These are phyloP conservation scores for Eucalyptus urophylla DNA, from an alignment of 345 rosid genomes.

Conservation along the genomic window DNA sequence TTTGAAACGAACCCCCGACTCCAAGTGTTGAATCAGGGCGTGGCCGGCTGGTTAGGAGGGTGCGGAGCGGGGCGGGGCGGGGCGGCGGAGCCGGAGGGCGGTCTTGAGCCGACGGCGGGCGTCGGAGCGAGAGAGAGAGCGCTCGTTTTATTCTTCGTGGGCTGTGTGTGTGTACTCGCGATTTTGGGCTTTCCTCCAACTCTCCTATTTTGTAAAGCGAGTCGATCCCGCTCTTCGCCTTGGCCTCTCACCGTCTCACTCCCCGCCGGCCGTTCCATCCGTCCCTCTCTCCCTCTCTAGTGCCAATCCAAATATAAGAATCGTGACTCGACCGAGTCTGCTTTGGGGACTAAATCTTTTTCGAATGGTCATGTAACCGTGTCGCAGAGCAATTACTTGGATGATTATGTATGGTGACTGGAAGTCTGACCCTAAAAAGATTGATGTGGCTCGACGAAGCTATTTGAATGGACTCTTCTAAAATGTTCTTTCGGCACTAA, in stretches of 20 bases:
- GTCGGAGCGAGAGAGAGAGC: neutral
- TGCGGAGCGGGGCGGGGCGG: neutral
- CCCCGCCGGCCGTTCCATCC: neutral
- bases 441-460: neutral
- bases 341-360: no score
- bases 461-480: neutral
- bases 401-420: neutral
- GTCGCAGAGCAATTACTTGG: neutral
- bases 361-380: neutral
- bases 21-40: neutral
- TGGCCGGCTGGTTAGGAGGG: neutral
- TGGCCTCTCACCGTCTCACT: neutral
- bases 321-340: neutral
- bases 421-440: neutral
- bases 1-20: neutral
- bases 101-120: neutral
- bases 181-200: neutral
- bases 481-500: neutral
- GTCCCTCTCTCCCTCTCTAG: neutral
- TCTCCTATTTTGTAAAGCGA: neutral
- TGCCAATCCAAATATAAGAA: neutral
- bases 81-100: neutral
- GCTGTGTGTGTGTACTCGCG: neutral
- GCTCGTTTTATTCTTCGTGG: neutral
- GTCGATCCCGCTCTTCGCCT: neutral